phyloP scores from a whole-genome alignment of 169 alveolate genomes.

The Cystoisospora suis region DNA sequence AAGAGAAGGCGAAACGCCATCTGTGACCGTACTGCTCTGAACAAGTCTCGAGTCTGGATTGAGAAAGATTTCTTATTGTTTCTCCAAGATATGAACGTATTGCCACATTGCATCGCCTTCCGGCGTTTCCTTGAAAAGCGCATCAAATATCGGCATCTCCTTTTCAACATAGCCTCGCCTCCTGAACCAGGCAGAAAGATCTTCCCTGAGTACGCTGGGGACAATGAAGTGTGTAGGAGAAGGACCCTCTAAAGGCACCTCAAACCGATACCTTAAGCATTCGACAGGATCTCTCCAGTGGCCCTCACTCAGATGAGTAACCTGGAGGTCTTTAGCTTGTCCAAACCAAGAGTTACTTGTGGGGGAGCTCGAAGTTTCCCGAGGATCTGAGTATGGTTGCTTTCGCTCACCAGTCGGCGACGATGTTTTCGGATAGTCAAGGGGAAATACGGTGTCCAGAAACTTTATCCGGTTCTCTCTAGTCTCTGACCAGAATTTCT shows the following conservation, averaged over 20 bases:
- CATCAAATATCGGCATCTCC: background rate
- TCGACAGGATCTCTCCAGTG: background rate
- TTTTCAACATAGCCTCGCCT: background rate
- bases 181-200: background rate
- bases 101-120: background rate
- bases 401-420: too few species aligned
- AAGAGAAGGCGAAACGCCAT: too few species aligned
- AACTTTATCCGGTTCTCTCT: background rate
- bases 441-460: background rate
- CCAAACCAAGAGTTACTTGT: conserved; percentile 7
- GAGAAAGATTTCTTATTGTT: too few species aligned
- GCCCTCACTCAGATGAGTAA: too few species aligned
- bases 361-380: background rate
- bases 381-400: background rate
- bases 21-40: too few species aligned
- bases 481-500: background rate
- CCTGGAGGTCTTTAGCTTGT: background rate
- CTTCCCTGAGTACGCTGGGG: background rate
- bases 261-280: conserved; percentile 1
- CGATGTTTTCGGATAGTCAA: background rate
- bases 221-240: background rate
- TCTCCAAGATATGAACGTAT: background rate
- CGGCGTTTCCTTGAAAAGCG: background rate
- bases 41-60: too few species aligned
- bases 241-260: background rate